A percentile compares a stretch with the other conserved stretches of the same genome.
These are phyloP conservation scores for Letharia columbiana DNA, from an alignment of 495 filamentous ascomycete genomes.

Conservation along the genomic window DNA sequence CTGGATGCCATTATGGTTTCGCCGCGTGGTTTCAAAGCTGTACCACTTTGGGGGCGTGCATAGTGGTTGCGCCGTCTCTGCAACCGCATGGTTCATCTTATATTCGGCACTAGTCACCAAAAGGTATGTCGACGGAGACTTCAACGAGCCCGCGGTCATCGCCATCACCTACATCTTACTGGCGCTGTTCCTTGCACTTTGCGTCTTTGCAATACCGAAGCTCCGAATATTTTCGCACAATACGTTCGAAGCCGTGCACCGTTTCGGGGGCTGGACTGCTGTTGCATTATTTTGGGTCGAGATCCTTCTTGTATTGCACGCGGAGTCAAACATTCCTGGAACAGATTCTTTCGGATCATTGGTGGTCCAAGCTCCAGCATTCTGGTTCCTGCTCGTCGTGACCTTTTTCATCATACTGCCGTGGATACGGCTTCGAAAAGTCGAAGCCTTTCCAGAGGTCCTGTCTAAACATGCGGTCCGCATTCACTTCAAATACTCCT, in stretches of 20 bases:
- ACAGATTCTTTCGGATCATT: constrained; percentile 30
- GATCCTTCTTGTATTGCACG: constrained; percentile 27
- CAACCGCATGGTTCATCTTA: constrained; percentile 61
- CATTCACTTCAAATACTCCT: constrained; percentile 49
- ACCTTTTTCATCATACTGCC: constrained; percentile 55
- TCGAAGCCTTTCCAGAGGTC: constrained; percentile 49
- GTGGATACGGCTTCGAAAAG: constrained; percentile 56
- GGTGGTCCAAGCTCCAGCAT: constrained; percentile 48
- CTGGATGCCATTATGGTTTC: constrained; percentile 53
- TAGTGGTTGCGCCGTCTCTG: constrained; percentile 59
- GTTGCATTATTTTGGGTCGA: constrained; percentile 36
- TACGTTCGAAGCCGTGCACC: constrained; percentile 49
- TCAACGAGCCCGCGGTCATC: constrained; percentile 20
- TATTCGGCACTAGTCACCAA: constrained; percentile 45
- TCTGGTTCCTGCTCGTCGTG: constrained; percentile 59
- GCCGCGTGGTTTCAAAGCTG: constrained; percentile 58
- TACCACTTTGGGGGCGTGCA: constrained; percentile 75
- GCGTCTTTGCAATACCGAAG: constrained; percentile 24
- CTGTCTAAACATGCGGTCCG: constrained; percentile 60
- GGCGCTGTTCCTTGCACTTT: constrained; percentile 23
- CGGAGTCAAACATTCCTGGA: constrained; percentile 24
- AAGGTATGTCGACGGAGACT: constrained; percentile 29
- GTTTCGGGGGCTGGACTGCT: constrained; percentile 45
- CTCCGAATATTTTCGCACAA: constrained; percentile 37
- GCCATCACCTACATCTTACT: constrained; percentile 24